Conservation (phyloP, 306 rosid species). For the Pyrus communis region DNA sequence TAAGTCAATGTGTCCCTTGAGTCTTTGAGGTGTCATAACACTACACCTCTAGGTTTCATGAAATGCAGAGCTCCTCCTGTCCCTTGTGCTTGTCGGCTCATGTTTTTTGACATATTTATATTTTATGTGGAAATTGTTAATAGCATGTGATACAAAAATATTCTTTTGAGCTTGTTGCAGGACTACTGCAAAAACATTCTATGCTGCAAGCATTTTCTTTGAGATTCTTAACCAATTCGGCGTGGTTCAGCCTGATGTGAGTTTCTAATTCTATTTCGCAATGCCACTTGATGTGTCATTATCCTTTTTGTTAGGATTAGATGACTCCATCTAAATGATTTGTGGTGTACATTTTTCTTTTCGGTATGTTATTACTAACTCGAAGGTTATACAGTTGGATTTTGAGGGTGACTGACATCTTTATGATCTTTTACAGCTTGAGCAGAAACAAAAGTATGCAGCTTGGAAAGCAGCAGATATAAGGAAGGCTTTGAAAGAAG, state of each 20-base stretch:
- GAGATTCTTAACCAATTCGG: slow-evolving; percentile 95
- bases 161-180: slow-evolving; percentile 36
- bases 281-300: background rate
- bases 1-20: slow-evolving; percentile 21
- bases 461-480: slow-evolving; percentile 99
- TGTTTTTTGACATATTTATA: background rate
- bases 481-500: slow-evolving; percentile 97
- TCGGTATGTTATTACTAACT: background rate
- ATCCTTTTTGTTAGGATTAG: background rate
- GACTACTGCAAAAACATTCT: slow-evolving; percentile 97
- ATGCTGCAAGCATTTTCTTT: slow-evolving; percentile 97
- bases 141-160: background rate
- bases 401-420: background rate
- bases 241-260: slow-evolving; percentile 71
- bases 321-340: background rate
- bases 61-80: background rate
- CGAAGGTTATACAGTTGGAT: background rate
- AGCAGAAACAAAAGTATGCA: slow-evolving; percentile 97
- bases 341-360: background rate
- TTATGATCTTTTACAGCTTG: slow-evolving; percentile 57
- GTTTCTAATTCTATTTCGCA: slow-evolving; percentile 24
- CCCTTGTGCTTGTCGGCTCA: background rate
- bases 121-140: background rate
- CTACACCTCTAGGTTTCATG: background rate
- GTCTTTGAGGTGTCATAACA: background rate